phyloP scores from a whole-genome alignment of 371 early-diverging fungal species.

The Apophysomyces variabilis region DNA sequence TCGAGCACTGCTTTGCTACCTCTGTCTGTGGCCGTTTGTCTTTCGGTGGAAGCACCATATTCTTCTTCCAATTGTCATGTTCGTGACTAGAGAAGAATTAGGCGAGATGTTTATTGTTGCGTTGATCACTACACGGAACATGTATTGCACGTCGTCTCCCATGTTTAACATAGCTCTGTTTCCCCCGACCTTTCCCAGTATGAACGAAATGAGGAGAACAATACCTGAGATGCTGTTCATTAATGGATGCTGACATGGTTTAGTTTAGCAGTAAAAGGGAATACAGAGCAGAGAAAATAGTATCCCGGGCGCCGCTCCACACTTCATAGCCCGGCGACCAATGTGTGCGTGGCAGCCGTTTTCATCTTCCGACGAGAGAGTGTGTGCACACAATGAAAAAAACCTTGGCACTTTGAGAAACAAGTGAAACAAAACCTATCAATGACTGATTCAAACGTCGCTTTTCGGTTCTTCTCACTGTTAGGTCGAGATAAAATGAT shows the following conservation, averaged over 20 bases:
- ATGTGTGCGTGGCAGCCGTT: too few species aligned
- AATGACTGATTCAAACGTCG: too few species aligned
- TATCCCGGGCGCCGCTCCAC: too few species aligned
- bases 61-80: constrained; percentile 78
- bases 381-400: too few species aligned
- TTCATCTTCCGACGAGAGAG: too few species aligned
- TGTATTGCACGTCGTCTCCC: not conserved
- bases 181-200: not conserved
- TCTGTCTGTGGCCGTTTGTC: constrained; percentile 92
- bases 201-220: not conserved
- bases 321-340: too few species aligned
- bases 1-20: constrained; percentile 31
- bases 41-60: constrained; percentile 74
- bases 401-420: too few species aligned
- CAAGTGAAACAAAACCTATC: too few species aligned
- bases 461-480: too few species aligned
- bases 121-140: too few species aligned
- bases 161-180: not conserved
- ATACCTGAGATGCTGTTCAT: constrained; percentile 10
- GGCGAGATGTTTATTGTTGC: not conserved
- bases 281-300: not conserved
- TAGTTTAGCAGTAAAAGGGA: not conserved
- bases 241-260: constrained; percentile 3
- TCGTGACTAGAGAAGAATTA: constrained; percentile 50
- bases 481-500: too few species aligned